Base-by-base conservation (phyloP, 208 protist species). In the Angomonas ambiguus region DNA sequence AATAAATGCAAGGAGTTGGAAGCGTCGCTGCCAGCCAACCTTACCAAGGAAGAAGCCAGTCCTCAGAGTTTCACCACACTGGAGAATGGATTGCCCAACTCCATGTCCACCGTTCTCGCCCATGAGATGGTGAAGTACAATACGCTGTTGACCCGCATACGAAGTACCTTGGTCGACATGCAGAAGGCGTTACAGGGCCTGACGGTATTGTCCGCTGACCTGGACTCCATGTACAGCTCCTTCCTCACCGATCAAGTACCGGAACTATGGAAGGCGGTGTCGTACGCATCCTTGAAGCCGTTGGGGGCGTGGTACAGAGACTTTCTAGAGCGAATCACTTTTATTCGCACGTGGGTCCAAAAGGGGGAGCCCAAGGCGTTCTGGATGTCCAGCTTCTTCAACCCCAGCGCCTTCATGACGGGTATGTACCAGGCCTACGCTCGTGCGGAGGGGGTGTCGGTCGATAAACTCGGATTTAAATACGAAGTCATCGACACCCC, bases 391-490 rank as follows among this genome's bases (percentile, higher is more conserved):
- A 96, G 96, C 35, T 98, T 99, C 79, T 99, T 98, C 85, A 99
- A 98, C 85, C 97, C 97, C 41, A 98, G 99, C 79, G 97, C 94
- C 34, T 99, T 99, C 79, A 94, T 99, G 80, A 99, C 98, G 5
- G 98, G 96, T 65, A 85, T 92, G 25, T 94, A 97, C 53, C 98
- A 99, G 69, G 82, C 95, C 64, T 96, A 96, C 74, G 97, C 98
- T 16, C 88, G 98, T 33, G 87, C 95, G 35, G 93, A 99, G 74
- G 74, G 82, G 24, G 82, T 99, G 10, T 97, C 98, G 27, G 98
- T 99, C 34, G 98, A 99, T 80, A 89, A 87, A 63, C 79, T 99
- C 30, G 80, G 80, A 35, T 99, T 99, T 77, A 30, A 76, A 8
- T 98, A 97, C 76, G 68, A 83, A 28, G 82, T 99, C 31, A 34